Evolutionary conservation across 1,284 basidiomycete species (phyloP), one percentile per base, ranked within the genome.

Genomic region (Naganishia albida): DNA sequence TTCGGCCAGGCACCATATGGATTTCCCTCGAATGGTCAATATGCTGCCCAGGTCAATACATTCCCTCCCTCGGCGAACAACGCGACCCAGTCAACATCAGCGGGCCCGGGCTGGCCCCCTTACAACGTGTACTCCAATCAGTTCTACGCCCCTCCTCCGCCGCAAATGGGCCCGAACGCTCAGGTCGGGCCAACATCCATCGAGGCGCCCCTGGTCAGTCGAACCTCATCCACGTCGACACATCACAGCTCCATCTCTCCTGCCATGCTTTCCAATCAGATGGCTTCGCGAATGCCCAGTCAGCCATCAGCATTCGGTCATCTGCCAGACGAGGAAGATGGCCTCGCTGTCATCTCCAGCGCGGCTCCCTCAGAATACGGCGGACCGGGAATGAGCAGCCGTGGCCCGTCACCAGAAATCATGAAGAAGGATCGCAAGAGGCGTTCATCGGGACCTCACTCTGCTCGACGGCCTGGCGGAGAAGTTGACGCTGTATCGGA

Each of bases 161-260:
- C 13, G 4, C 38, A 28, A 55, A 16, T 46, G 20, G 30, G 12
- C 15, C 3, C 7, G 40, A 43, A 23, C 15, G 23, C 12, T n/a
- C 30, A 48, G 23, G 46, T 23, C 20, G 46, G 34, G 2, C 34
- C 49, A 28, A 30, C 7, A n/a, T 43, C 12, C 2, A 39, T 50
- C 34, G 46, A 50, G 16, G 46, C 57, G 12, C 57, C 46, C 7
- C 23, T 54, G 10, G 42, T 54, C 20, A 63, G 50, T 40, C n/a
- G 60, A 39, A 43, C 60, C 3, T 43, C 44, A 13, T 66, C 65
- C 2, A 51, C 52, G 3, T 66, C 64, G 3, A 56, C 59, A 18
- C 59, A 66, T 8, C 20, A 50, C 44, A 56, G 52, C 23, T 34
- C 59, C 46, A 66, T 66, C 43, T 66, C 65, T 10, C 65, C 65